Evolutionary conservation across 129 eudicot genomes (phyloP), one percentile per base, ranked within the genome.

Genomic region (Helichrysum umbraculigerum): DNA sequence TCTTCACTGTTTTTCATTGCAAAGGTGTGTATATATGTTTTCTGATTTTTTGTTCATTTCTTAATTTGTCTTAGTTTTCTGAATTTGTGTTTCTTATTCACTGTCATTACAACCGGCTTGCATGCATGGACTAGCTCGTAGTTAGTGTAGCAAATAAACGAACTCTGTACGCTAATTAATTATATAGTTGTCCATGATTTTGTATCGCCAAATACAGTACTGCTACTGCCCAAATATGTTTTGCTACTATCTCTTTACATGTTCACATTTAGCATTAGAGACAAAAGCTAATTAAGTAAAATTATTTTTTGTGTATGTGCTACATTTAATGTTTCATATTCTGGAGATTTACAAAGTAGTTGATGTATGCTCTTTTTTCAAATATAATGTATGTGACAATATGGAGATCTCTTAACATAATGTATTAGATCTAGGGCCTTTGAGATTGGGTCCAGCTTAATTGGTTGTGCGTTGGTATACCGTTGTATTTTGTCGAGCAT

Each of bases 1-100:
- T 84, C 41, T 76, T 83, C 34, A 76, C 77, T 64, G 83, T 80
- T 35, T 76, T 74, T 62, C 78, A 73, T 21, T 73, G 70, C 81
- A 81, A 79, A 76, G 89, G 88, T 84, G 59, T 9, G 67, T 37
- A 6, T 15, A 0, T 32, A 6, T 15, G 6, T 19, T 68, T 11
- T 57, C 28, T 25, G 1, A 25, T 7, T 68, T n/a, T 32, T 67
- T 9, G 12, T 72, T 15, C 54, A 71, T 68, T 37, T 0, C 3
- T 52, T n/a, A n/a, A n/a, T n/a, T 59, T 41, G 56, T 28, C 4
- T 39, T 52, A 16, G n/a, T 15, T 32, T 57, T 35, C 44, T 4
- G 17, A 47, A 11, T 14, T 47, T 37, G 28, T 56, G 21, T 41
- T 80, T 73, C 44, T 60, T 61, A 9, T 33, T 72, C 20, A 72